Percentiles rank a stretch among this genome's conserved stretches.
Evolutionary conservation across 2,329 filamentous ascomycete species (phyloP).

Genomic region (Xylariaceae sp.): DNA sequence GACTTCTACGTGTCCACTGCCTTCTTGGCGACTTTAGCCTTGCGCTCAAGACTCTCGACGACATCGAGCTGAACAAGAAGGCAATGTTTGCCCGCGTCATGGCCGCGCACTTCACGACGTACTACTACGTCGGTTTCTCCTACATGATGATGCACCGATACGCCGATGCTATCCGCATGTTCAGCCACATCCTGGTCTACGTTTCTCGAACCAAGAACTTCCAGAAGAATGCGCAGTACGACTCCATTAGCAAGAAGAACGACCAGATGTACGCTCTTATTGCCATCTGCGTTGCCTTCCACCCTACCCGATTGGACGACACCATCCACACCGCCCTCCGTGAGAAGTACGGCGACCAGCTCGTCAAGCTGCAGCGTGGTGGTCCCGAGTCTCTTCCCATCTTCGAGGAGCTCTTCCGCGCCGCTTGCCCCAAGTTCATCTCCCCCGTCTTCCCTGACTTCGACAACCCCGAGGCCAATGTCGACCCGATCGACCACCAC

Average conservation of each 20-base stretch:
- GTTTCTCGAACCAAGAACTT: constrained; percentile 99
- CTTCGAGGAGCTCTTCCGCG: constrained; percentile 96
- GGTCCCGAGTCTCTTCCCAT: constrained; percentile 92
- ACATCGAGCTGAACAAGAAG: constrained; percentile 99
- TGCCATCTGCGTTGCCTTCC: constrained; percentile 97
- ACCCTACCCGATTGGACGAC: constrained; percentile 94
- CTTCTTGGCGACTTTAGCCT: constrained; percentile 96
- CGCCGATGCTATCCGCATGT: constrained; percentile 98
- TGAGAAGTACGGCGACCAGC: constrained; percentile 99
- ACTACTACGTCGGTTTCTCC: constrained; percentile 99
- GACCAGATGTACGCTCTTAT: constrained; percentile 99
- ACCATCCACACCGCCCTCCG: constrained; percentile 97
- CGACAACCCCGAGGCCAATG: constrained; percentile 90
- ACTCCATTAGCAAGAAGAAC: constrained; percentile 99
- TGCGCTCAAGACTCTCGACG: constrained; percentile 96
- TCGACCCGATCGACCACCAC: constrained; percentile 97
- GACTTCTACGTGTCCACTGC: constrained; percentile 91
- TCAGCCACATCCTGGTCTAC: constrained; percentile 99
- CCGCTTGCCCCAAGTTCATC: constrained; percentile 99
- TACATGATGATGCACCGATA: constrained; percentile 99
- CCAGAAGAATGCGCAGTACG: constrained; percentile 98
- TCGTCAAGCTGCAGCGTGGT: constrained; percentile 91
- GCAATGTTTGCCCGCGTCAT: constrained; percentile 99
- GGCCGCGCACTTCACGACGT: constrained; percentile 98
- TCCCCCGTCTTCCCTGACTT: constrained; percentile 95